phyloP scores from a whole-genome alignment of 23 red algal genomes.

The Gracilaria gracilis region DNA sequence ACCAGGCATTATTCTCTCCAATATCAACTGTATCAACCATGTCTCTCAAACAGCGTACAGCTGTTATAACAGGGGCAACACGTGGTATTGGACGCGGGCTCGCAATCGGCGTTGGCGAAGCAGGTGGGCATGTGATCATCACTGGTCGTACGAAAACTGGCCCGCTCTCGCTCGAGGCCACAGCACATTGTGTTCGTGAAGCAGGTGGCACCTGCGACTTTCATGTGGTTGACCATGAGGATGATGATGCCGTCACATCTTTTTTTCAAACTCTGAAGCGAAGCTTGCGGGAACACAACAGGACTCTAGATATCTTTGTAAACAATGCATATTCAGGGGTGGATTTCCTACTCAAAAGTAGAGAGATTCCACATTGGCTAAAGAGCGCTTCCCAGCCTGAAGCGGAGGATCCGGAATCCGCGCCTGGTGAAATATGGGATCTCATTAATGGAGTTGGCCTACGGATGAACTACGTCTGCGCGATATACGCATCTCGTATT shows the following conservation, averaged over 20 bases:
- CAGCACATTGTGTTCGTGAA: slow-evolving; percentile 24
- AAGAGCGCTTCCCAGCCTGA: slow-evolving; percentile 25
- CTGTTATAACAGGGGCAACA: slow-evolving; percentile 77
- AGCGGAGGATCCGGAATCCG: slow-evolving; percentile 20
- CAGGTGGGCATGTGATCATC: slow-evolving; percentile 73
- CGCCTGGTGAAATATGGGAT: slow-evolving; percentile 71
- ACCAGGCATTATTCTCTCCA: neutral
- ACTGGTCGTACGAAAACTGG: slow-evolving; percentile 54
- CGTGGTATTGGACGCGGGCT: slow-evolving; percentile 82
- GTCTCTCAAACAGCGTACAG: slow-evolving; percentile 57
- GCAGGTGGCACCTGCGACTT: slow-evolving; percentile 69
- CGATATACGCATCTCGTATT: slow-evolving; percentile 32
- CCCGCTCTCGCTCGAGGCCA: slow-evolving; percentile 21
- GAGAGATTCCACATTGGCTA: slow-evolving; percentile 57
- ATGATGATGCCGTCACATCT: slow-evolving; percentile 48
- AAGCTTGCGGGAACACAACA: slow-evolving; percentile 5
- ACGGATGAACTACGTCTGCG: slow-evolving; percentile 61
- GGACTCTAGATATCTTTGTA: slow-evolving; percentile 70
- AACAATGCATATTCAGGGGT: slow-evolving; percentile 81
- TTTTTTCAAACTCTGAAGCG: slow-evolving; percentile 24
- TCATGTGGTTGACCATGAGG: slow-evolving; percentile 57
- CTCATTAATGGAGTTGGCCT: slow-evolving; percentile 60
- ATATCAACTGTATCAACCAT: neutral
- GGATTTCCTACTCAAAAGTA: neutral
- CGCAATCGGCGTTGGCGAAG: slow-evolving; percentile 71